Evolutionary conservation across 768 basidiomycete species (phyloP).

Genomic region (Suillus alpinus): DNA sequence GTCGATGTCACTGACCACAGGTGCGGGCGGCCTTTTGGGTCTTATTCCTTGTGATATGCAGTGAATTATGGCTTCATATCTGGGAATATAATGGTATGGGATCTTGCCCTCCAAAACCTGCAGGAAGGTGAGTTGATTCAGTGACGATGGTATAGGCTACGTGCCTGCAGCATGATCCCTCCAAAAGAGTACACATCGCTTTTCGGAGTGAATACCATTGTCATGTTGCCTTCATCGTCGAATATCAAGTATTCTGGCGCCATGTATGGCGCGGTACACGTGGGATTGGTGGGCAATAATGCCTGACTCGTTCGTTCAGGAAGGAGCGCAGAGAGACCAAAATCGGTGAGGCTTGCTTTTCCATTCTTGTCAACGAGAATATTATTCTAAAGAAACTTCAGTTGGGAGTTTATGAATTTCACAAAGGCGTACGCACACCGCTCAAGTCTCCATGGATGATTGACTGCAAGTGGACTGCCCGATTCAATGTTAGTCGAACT

Average conservation of each 20-base stretch:
- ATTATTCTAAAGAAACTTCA: neutral
- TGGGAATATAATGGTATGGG: neutral
- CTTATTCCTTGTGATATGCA: conserved; percentile 5
- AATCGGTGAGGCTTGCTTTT: neutral
- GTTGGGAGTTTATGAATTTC: neutral
- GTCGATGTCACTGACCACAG: conserved; percentile 15
- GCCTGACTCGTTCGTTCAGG: conserved; percentile 7
- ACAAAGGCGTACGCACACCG: conserved; percentile 21
- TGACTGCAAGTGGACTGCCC: conserved; percentile 18
- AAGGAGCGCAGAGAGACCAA: conserved; percentile 5
- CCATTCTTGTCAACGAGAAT: conserved; percentile 15
- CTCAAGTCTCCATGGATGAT: conserved; percentile 27
- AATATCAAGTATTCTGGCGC: conserved; percentile 3
- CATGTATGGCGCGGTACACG: conserved; percentile 19
- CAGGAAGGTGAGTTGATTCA: neutral
- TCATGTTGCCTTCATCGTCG: neutral
- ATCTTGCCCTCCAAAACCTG: neutral
- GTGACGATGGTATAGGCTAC: neutral
- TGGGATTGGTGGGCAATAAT: neutral
- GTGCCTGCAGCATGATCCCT: conserved; percentile 27
- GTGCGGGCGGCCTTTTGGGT: conserved; percentile 15
- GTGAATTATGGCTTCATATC: neutral
- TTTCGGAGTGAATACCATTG: neutral
- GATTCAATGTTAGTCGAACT: neutral
- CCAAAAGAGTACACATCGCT: conserved; percentile 10